phyloP scores from a whole-genome alignment of 2,329 filamentous ascomycete species.

The Dichotomopilus funicola region DNA sequence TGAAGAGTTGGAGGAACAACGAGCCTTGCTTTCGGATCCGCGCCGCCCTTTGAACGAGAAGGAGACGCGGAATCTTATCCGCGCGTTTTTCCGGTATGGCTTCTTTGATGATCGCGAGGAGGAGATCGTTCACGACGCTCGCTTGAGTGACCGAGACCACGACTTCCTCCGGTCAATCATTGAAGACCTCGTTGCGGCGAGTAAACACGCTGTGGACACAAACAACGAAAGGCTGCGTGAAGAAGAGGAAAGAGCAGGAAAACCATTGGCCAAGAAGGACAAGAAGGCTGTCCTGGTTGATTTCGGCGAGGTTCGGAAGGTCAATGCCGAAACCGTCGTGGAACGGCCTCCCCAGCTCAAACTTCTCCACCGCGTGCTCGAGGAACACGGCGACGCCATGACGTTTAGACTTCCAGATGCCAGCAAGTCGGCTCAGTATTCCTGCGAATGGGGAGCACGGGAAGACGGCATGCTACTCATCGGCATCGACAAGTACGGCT shows the following conservation, averaged over 20 bases:
- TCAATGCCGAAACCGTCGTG: slow-evolving; percentile 92
- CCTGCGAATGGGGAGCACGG: slow-evolving; percentile 81
- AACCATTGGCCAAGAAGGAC: slow-evolving; percentile 88
- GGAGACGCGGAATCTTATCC: slow-evolving; percentile 85
- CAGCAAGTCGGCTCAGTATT: slow-evolving; percentile 86
- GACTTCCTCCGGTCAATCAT: slow-evolving; percentile 73
- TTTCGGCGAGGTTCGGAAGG: slow-evolving; percentile 84
- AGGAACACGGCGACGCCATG: slow-evolving; percentile 60
- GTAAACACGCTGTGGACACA: slow-evolving; percentile 53
- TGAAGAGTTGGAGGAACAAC: slow-evolving; percentile 66
- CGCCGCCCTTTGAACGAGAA: slow-evolving; percentile 86
- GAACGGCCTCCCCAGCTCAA: slow-evolving; percentile 86
- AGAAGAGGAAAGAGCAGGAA: slow-evolving; percentile 76
- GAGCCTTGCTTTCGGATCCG: slow-evolving; percentile 70
- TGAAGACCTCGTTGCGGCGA: slow-evolving; percentile 60
- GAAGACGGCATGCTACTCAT: slow-evolving; percentile 97
- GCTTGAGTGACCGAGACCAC: slow-evolving; percentile 72
- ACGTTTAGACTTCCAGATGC: slow-evolving; percentile 86
- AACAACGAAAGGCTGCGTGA: slow-evolving; percentile 68
- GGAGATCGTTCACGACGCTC: slow-evolving; percentile 81
- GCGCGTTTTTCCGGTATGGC: slow-evolving; percentile 85
- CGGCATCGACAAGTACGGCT: slow-evolving; percentile 87
- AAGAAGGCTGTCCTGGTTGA: slow-evolving; percentile 96
- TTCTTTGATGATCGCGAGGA: slow-evolving; percentile 82
- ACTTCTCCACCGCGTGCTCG: slow-evolving; percentile 69